phyloP scores from a whole-genome alignment of 768 basidiomycete species.

The Pleurotus ostreatus region DNA sequence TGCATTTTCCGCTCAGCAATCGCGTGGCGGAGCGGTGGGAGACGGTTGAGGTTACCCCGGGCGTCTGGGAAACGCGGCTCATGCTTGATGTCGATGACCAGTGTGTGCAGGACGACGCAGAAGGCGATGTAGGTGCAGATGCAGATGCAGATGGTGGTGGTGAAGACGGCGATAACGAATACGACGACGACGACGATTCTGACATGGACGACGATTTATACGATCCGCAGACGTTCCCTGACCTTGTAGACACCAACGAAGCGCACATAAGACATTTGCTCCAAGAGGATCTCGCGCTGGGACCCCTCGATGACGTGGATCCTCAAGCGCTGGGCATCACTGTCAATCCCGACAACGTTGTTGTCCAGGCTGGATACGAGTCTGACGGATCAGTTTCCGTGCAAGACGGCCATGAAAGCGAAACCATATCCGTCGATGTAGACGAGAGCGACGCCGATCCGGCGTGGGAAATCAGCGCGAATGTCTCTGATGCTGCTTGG shows the following conservation, averaged over 20 bases:
- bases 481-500: slow-evolving; percentile 11
- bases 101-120: slow-evolving; percentile 2
- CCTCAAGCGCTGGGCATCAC: neutral
- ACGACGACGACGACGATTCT: neutral
- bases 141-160: slow-evolving; percentile 2
- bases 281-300: neutral
- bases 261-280: neutral
- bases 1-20: neutral
- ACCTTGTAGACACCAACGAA: neutral
- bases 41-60: slow-evolving; percentile 23
- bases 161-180: neutral
- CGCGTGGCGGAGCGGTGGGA: slow-evolving; percentile 19
- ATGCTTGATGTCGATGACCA: slow-evolving; percentile 6
- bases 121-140: slow-evolving; percentile 3
- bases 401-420: neutral
- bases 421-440: neutral
- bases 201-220: slow-evolving; percentile 6
- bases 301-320: neutral
- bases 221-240: neutral
- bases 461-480: slow-evolving; percentile 3
- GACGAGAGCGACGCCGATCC: slow-evolving; percentile 9
- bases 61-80: slow-evolving; percentile 28
- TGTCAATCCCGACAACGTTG: neutral
- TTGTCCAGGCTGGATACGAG: neutral
- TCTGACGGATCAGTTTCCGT: neutral